Evolutionary conservation across 106 monocot species (phyloP), one percentile per base, ranked within the genome.

Genomic region (Acorus calamus): DNA sequence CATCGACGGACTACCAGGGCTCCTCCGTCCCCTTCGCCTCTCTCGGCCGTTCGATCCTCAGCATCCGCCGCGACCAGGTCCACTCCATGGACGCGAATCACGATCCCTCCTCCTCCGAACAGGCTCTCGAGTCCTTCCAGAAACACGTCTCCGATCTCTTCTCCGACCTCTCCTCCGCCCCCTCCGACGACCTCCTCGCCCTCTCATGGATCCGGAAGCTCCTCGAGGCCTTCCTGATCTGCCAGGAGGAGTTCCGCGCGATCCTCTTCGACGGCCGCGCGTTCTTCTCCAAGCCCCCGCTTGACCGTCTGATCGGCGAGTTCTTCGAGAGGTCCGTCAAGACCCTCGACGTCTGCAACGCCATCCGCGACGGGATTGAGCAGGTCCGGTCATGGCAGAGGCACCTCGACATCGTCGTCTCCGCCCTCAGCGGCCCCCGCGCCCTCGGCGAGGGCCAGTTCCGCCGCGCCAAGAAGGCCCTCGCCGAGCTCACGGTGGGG

Each of bases 261-360:
- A 68, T 87, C 49, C 64, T 85, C 28, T 62, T 71, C 64, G 72
- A 65, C 71, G 63, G 58, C 66, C n/a, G 55, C 9, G 58, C 50
- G 3, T 8, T 49, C 8, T 42, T 82, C 47, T 48, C 80, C 6
- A 55, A 57, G 42, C 58, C 81, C 42, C 81, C 79, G 4, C 52
- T 87, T 11, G 81, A 89, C 13, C 74, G 83, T 11, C 47, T 79
- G 11, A 61, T 84, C 44, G 43, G 81, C 46, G 89, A 94, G 3
- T 86, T 73, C 81, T 81, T 68, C 73, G 96, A 98, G 42, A 69
- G 87, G 47, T 61, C 63, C 50, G 87, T 94, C 41, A 96, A 96
- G 69, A 87, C 91, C 6, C 81, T 96, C 71, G 96, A 98, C 59
- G 78, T 98, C 46, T 85, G 84, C 80, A 98, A 91, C 83, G 96